A percentile compares a stretch with the other conserved stretches of the same genome.
Evolutionary conservation across 192 early-diverging fungal genomes (phyloP).

Genomic region (Podila minutissima): DNA sequence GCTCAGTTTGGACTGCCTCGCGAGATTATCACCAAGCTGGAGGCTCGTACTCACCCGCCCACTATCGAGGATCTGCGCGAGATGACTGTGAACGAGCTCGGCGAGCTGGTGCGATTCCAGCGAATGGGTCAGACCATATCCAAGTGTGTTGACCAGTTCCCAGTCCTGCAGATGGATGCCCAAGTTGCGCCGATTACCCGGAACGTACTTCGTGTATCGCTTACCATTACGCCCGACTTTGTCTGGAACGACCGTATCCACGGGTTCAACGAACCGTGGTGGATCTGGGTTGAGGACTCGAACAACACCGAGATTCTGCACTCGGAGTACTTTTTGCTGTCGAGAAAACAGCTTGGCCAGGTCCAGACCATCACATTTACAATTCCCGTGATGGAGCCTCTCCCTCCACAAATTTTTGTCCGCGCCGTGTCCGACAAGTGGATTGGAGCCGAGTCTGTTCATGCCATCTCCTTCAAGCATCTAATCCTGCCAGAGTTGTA

Average conservation of each 20-base stretch:
- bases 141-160: slow-evolving; percentile 86
- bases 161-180: slow-evolving; percentile 81
- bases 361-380: slow-evolving; percentile 82
- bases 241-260: slow-evolving; percentile 96
- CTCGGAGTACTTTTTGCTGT: slow-evolving; percentile 89
- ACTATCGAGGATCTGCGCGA: slow-evolving; percentile 78
- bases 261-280: slow-evolving; percentile 91
- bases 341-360: slow-evolving; percentile 72
- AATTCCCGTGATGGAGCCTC: slow-evolving; percentile 90
- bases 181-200: slow-evolving; percentile 94
- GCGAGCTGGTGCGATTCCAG: slow-evolving; percentile 83
- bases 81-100: slow-evolving; percentile 88
- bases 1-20: slow-evolving; percentile 83
- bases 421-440: slow-evolving; percentile 96
- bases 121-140: slow-evolving; percentile 81
- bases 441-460: slow-evolving; percentile 89
- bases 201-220: slow-evolving; percentile 85
- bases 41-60: slow-evolving; percentile 60
- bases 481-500: slow-evolving; percentile 89
- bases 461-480: slow-evolving; percentile 92
- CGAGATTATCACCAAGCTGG: slow-evolving; percentile 80
- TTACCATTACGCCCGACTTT: slow-evolving; percentile 87
- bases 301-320: slow-evolving; percentile 92
- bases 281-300: slow-evolving; percentile 96
- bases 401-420: slow-evolving; percentile 92